Evolutionary conservation across 2,329 filamentous ascomycete species (phyloP), one percentile per base, ranked within the genome.

Genomic region (Davidsoniella australis): DNA sequence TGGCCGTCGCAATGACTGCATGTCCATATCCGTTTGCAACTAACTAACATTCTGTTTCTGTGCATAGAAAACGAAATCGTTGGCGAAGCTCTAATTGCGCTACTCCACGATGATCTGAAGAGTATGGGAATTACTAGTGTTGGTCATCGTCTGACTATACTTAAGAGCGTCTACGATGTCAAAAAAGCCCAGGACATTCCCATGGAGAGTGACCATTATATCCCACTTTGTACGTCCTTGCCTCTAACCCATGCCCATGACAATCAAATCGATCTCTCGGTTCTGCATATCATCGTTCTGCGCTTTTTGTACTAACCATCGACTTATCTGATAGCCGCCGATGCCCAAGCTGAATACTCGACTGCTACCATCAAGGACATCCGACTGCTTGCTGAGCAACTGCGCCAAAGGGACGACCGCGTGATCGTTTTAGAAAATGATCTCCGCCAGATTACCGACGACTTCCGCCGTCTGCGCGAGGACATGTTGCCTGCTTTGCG

Each of bases 151-250:
- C 71, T 98, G 58, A 94, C 87, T 18, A 93, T 98, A 51, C 73
- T 98, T 52, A 96, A 95, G 68, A 88, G 80, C 58, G 87, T 96
- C 49, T 96, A 95, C 66, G 88, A 96, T 60, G 81, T 91, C 60
- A 98, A 98, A 68, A 82, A 89, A 63, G 86, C 86, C 55, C 88
- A 95, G 60, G 87, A 94, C 58, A 77, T 96, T 53, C 82, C 85
- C 14, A 76, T 95, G 58, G 89, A 96, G 61, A 80, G 82, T 54
- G 89, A 95, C 59, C 85, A 96, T 63, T 98, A 95, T 62, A 75
- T 95, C 47, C 91, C 91, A 37, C 70, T 91, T 46, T 91, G 88
- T 94, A 80, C 58, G 83, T 70, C 44, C 26, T 49, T 38, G 8
- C 23, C 18, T 47, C 17, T 17, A 23, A 43, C 33, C 49, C 45